These are phyloP conservation scores for Cladophialophora immunda DNA, from an alignment of 2,329 filamentous ascomycete species.

Conservation along the genomic window DNA sequence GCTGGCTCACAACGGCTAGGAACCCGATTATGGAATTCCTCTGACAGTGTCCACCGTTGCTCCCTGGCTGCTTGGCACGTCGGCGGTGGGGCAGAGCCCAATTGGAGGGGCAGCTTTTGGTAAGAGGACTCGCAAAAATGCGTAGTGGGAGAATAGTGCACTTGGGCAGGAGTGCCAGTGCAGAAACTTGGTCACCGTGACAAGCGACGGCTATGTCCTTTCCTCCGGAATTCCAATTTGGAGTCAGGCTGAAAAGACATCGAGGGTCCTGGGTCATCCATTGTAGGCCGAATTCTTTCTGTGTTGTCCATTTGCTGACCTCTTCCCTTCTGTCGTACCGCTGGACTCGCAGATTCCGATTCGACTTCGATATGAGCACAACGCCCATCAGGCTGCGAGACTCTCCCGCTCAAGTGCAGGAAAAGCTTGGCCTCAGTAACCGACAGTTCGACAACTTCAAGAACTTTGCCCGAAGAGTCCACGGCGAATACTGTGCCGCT, in stretches of 20 bases:
- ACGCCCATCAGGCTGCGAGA: conserved; percentile 37
- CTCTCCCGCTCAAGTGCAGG: conserved; percentile 30
- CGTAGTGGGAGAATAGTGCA: conserved; percentile 25
- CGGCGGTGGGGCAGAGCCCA: conserved; percentile 29
- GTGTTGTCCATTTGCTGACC: conserved; percentile 18
- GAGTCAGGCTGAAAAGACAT: conserved; percentile 28
- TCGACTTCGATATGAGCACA: conserved; percentile 31
- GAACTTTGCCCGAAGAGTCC: conserved; percentile 33
- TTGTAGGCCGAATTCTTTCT: conserved; percentile 8
- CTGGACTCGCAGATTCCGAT: conserved; percentile 7
- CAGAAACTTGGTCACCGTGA: conserved; percentile 28
- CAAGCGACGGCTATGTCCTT: conserved; percentile 25
- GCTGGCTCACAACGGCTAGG: conserved; percentile 18
- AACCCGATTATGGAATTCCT: conserved; percentile 22
- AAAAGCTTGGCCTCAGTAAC: conserved; percentile 33
- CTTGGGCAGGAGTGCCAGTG: conserved; percentile 17
- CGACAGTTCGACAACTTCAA: conserved; percentile 38
- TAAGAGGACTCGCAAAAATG: conserved; percentile 19
- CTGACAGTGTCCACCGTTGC: conserved; percentile 8
- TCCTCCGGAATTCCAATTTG: conserved; percentile 18
- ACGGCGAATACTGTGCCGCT: conserved; percentile 32
- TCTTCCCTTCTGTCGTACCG: conserved; percentile 18
- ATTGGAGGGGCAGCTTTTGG: conserved; percentile 26
- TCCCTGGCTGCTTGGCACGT: conserved; percentile 24
- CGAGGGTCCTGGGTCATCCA: conserved; percentile 12